Base-by-base conservation (phyloP, 768 basidiomycete species). In the Trametes sanguinea region DNA sequence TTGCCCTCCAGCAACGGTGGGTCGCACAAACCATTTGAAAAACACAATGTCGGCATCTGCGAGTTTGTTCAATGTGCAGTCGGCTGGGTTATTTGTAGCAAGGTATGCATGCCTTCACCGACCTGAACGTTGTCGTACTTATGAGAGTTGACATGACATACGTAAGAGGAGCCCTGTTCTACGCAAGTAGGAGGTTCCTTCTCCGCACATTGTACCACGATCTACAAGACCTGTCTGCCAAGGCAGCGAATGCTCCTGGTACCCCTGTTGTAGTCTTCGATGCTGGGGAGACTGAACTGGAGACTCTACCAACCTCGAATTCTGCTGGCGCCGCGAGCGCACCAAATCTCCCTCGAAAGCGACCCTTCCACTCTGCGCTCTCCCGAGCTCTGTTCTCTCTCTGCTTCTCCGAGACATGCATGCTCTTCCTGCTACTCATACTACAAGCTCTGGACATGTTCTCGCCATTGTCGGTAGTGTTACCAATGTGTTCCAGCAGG, bases 371-470 rank as follows among this genome's bases (percentile, higher is more conserved):
- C 65, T 84, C 86, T 0, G 71, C 72, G 3, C 68, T 90, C 0
- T 80, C 91, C 0, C 76, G 86, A 45, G 77, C 75, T 0, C 71
- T 86, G 6, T 93, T 94, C 67, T 82, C 89, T 0, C 73, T 85
- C 35, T 87, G 86, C 67, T 90, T 93, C 71, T 82, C 88, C 1
- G 92, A 93, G 74, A 84, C 86, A 54, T 87, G 86, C 63, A 82
- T 84, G 67, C 75, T 94, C 61, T 93, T 93, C 67, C 64, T 85
- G 11, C 77, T 94, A 58, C 76, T 94, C 5, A 82, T 93, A 73
- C 80, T 83, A n/a, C 92, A 94, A 74, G 88, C 81, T 2, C 54
- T 85, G 50, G 76, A 80, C 43, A 45, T 86, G 1, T 77, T 92
- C 40, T 76, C 81, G 39, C 69, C 85, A 10, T 72, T 74, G 89